Percentiles rank a stretch among this genome's conserved stretches.
Evolutionary conservation across 2,329 filamentous ascomycete species (phyloP).

Genomic region (Aspergillus fumigatus): DNA sequence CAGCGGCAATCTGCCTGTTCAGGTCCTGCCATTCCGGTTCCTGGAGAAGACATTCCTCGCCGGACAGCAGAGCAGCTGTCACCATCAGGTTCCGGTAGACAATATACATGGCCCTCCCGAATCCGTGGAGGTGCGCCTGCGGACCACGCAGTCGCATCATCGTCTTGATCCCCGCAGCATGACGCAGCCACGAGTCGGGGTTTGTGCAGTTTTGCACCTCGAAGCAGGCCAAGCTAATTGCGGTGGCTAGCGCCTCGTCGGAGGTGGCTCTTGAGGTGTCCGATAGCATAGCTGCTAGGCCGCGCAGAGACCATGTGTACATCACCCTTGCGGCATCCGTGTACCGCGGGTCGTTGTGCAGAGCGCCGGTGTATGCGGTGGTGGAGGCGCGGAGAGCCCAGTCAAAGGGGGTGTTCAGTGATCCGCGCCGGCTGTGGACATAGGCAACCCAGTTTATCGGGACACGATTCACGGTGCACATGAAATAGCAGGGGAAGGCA

Average conservation of each 20-base stretch:
- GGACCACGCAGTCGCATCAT: slow-evolving; percentile 34
- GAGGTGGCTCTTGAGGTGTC: slow-evolving; percentile 25
- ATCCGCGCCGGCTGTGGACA: slow-evolving; percentile 14
- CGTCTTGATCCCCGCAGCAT: slow-evolving; percentile 31
- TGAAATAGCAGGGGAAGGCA: slow-evolving; percentile 25
- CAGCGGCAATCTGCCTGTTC: slow-evolving; percentile 22
- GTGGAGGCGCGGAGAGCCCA: slow-evolving; percentile 20
- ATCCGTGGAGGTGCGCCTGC: slow-evolving; percentile 26
- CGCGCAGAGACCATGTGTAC: slow-evolving; percentile 27
- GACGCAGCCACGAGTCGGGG: slow-evolving; percentile 34
- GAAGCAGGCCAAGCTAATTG: slow-evolving; percentile 33
- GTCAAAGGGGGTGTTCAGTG: slow-evolving; percentile 16
- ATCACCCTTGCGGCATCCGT: slow-evolving; percentile 21
- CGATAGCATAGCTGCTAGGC: slow-evolving; percentile 23
- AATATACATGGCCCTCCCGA: slow-evolving; percentile 32
- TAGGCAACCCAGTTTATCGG: slow-evolving; percentile 27
- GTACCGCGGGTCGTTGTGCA: slow-evolving; percentile 20
- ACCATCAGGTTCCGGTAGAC: slow-evolving; percentile 34
- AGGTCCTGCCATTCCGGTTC: slow-evolving; percentile 32
- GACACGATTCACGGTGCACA: slow-evolving; percentile 24
- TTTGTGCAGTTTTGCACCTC: slow-evolving; percentile 35
- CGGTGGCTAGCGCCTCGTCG: slow-evolving; percentile 31
- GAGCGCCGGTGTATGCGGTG: slow-evolving; percentile 13
- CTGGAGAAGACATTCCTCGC: slow-evolving; percentile 32
- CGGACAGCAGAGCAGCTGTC: slow-evolving; percentile 28